These are phyloP conservation scores for Ceriops tagal DNA, from an alignment of 345 rosid species.

Conservation along the genomic window DNA sequence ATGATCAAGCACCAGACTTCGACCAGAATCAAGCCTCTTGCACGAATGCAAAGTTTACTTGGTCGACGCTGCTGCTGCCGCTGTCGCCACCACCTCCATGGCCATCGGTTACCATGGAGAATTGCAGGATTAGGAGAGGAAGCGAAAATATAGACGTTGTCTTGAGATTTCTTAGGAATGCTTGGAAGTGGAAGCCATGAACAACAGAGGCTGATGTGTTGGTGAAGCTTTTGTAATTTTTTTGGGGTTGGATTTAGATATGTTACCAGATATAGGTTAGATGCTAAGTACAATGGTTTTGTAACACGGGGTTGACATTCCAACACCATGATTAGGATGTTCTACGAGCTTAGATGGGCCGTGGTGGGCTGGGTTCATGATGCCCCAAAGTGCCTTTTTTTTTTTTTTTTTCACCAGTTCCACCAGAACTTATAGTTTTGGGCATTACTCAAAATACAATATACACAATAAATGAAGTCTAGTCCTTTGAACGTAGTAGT, in stretches of 20 bases:
- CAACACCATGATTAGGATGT: conserved; percentile 3
- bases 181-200: conserved; percentile 25
- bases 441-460: too few relatives aligned
- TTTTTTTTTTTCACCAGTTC: too few relatives aligned
- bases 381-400: too few relatives aligned
- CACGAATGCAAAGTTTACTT: conserved; percentile 25
- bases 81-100: conserved; percentile 41
- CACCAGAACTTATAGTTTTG: too few relatives aligned
- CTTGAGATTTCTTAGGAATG: conserved; percentile 28
- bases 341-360: background rate
- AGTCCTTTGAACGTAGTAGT: too few relatives aligned
- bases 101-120: conserved; percentile 28
- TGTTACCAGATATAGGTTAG: too few relatives aligned
- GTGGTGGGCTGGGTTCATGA: too few relatives aligned
- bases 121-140: conserved; percentile 31
- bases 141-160: conserved; percentile 42
- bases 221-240: background rate
- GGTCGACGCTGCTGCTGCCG: background rate
- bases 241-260: too few relatives aligned
- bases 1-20: conserved; percentile 74
- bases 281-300: background rate
- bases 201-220: background rate
- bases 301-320: conserved; percentile 32
- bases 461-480: too few relatives aligned
- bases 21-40: conserved; percentile 47